Evolutionary conservation across 1,284 basidiomycete species (phyloP).

Genomic region (Inonotus obliquus): DNA sequence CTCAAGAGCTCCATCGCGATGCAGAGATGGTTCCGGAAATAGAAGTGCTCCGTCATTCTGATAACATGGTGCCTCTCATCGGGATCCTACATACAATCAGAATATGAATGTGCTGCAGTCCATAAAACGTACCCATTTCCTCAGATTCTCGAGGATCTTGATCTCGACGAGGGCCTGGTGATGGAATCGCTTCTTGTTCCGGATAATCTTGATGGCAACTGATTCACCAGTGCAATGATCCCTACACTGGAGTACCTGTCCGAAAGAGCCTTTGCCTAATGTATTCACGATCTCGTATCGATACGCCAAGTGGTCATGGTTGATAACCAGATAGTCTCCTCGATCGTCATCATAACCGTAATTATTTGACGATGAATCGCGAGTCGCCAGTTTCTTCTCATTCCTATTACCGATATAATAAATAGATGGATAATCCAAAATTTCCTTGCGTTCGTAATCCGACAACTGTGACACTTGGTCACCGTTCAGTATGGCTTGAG

Average conservation of each 20-base stretch:
- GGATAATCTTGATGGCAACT: constrained; percentile 98
- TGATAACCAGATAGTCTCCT: constrained; percentile 91
- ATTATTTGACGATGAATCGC: constrained; percentile 80
- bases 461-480: constrained; percentile 64
- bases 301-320: constrained; percentile 91
- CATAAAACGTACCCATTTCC: constrained; percentile 81
- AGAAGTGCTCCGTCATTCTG: constrained; percentile 98
- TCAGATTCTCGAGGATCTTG: constrained; percentile 94
- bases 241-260: constrained; percentile 93
- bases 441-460: constrained; percentile 87
- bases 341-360: constrained; percentile 98
- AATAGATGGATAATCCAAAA: constrained; percentile 82
- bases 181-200: constrained; percentile 99
- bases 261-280: constrained; percentile 97
- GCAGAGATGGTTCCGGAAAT: constrained; percentile 96
- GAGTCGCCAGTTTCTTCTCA: constrained; percentile 75
- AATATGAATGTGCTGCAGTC: no score
- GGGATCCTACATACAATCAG: constrained; percentile 62
- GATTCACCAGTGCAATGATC: constrained; percentile 97
- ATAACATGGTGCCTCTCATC: constrained; percentile 97
- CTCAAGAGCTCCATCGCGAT: constrained; percentile 98
- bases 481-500: constrained; percentile 56
- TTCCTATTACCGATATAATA: constrained; percentile 82
- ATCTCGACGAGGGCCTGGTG: constrained; percentile 98
- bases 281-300: constrained; percentile 93